Percentiles rank a stretch among this genome's conserved stretches.
Conservation (phyloP, 331 rosid genomes). For the Spiraea crenata region DNA sequence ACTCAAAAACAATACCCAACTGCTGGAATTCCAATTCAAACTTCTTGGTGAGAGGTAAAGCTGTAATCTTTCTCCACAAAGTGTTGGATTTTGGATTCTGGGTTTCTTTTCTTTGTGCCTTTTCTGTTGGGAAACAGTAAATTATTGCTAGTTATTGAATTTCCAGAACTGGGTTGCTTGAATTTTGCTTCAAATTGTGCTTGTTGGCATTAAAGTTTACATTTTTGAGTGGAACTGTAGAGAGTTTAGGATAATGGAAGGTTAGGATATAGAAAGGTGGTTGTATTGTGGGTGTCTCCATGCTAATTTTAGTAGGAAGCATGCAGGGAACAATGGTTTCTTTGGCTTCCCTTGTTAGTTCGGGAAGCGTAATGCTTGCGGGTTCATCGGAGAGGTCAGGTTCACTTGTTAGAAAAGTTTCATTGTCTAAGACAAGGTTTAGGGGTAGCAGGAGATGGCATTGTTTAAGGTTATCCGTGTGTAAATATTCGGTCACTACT, state of each 20-base stretch:
- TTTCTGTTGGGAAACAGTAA: slow-evolving; percentile 14
- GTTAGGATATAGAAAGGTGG: slow-evolving; percentile 22
- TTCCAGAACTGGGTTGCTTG: slow-evolving; percentile 36
- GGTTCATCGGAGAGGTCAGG: slow-evolving; percentile 62
- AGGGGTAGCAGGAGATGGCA: slow-evolving; percentile 62
- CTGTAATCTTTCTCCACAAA: not conserved
- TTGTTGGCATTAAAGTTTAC: not conserved
- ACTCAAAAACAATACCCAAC: slow-evolving; percentile 10
- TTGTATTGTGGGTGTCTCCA: slow-evolving; percentile 24
- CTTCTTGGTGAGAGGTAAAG: slow-evolving; percentile 29
- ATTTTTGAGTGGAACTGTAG: slow-evolving; percentile 9
- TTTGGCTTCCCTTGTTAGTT: slow-evolving; percentile 68
- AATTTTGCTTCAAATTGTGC: slow-evolving; percentile 10
- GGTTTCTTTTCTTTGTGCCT: slow-evolving; percentile 23
- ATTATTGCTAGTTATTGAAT: slow-evolving; percentile 17
- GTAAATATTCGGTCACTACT: slow-evolving; percentile 79
- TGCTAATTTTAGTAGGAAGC: slow-evolving; percentile 58
- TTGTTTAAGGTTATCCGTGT: slow-evolving; percentile 72
- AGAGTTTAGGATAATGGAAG: slow-evolving; percentile 17
- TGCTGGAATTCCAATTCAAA: slow-evolving; percentile 16
- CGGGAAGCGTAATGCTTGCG: slow-evolving; percentile 53
- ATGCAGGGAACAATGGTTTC: slow-evolving; percentile 84
- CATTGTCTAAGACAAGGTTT: slow-evolving; percentile 56
- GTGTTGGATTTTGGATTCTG: slow-evolving; percentile 19
- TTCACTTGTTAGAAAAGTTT: slow-evolving; percentile 60